Percentiles rank a stretch among this genome's conserved stretches.
phyloP scores from a whole-genome alignment of 2,329 filamentous ascomycete species.

The Diaporthe velutina region DNA sequence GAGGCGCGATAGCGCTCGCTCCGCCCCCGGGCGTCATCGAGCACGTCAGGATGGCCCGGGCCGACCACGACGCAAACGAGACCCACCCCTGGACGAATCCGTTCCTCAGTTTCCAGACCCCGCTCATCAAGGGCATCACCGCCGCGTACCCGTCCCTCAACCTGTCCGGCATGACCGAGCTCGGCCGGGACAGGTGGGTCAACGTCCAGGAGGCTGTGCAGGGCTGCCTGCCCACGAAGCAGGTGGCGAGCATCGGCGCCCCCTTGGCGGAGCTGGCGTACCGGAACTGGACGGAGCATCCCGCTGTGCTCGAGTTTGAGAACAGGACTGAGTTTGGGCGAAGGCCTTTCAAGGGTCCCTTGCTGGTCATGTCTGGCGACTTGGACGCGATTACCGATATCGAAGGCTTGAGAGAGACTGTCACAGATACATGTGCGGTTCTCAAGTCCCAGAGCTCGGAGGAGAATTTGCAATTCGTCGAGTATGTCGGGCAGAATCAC shows the following conservation, averaged over 20 bases:
- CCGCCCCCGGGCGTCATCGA: neutral
- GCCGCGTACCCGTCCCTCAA: conserved; percentile 14
- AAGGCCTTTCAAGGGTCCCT: neutral
- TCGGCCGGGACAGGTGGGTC: conserved; percentile 5
- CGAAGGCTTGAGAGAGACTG: neutral
- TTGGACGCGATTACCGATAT: neutral
- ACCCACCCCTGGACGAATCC: neutral
- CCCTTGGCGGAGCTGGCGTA: neutral
- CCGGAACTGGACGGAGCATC: conserved; percentile 3
- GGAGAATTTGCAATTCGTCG: neutral
- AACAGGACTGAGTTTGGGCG: neutral
- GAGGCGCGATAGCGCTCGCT: conserved; percentile 48
- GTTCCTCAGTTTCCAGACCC: neutral
- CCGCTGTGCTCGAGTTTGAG: neutral
- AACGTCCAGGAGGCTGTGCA: conserved; percentile 19
- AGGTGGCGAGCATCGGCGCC: neutral
- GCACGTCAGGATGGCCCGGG: neutral
- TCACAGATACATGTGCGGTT: neutral
- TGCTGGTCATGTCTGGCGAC: neutral
- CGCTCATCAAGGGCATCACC: conserved; percentile 11
- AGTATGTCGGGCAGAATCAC: neutral
- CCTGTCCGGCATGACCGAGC: conserved; percentile 7
- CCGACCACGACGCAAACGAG: neutral
- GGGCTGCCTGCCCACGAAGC: conserved; percentile 21
- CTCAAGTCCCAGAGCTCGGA: no score